phyloP scores from a whole-genome alignment of 306 rosid genomes.

The Rosa rugosa region DNA sequence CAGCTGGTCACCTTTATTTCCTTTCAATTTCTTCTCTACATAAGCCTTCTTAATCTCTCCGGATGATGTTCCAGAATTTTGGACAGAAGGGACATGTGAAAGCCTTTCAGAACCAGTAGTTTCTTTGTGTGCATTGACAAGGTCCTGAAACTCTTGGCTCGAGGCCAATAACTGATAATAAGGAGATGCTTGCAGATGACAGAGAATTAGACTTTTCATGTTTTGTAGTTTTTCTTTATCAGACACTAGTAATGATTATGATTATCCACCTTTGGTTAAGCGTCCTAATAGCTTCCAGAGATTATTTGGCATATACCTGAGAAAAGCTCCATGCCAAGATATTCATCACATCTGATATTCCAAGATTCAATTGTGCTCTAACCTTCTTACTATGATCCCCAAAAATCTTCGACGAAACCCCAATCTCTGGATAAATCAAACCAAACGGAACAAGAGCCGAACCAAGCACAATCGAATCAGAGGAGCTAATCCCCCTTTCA shows the following conservation, averaged over 20 bases:
- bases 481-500: slow-evolving; percentile 36
- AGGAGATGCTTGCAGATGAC: no score
- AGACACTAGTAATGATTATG: background rate
- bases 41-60: no score
- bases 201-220: background rate
- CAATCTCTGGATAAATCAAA: slow-evolving; percentile 78
- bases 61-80: no score
- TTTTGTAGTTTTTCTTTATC: background rate
- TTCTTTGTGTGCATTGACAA: no score
- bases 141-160: no score
- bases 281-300: background rate
- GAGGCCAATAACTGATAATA: no score
- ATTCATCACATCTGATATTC: slow-evolving; percentile 53
- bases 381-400: slow-evolving; percentile 27
- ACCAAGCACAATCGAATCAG: slow-evolving; percentile 62
- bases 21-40: no score
- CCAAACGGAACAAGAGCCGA: slow-evolving; percentile 81
- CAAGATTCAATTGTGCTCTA: slow-evolving; percentile 48
- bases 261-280: background rate
- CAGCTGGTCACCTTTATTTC: no score
- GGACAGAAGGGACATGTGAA: no score
- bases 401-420: slow-evolving; percentile 30
- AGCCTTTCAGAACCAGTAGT: no score
- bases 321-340: slow-evolving; percentile 19
- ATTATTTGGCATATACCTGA: background rate